phyloP scores from a whole-genome alignment of 331 rosid species.

The Rhamnella rubrinervis region DNA sequence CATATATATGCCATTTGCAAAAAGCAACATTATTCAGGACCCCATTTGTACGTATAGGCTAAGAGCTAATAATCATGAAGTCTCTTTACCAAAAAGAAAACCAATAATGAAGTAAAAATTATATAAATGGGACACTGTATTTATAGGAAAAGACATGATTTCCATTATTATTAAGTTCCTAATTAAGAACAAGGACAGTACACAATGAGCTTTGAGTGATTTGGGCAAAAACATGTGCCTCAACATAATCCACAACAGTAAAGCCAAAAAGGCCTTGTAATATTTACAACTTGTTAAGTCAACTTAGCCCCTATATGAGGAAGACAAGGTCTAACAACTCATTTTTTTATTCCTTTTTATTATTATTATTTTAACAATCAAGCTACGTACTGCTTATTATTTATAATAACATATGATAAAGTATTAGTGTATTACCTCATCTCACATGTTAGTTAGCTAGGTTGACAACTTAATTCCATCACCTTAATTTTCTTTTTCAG shows the following conservation, averaged over 20 bases:
- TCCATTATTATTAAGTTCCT: too few relatives aligned
- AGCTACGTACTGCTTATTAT: too few relatives aligned
- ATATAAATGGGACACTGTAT: too few relatives aligned
- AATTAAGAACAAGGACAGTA: not conserved
- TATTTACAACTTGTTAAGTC: not conserved
- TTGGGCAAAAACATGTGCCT: not conserved
- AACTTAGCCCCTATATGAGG: too few relatives aligned
- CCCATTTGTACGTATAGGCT: too few relatives aligned
- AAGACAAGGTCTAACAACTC: too few relatives aligned
- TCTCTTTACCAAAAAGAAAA: too few relatives aligned
- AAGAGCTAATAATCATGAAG: too few relatives aligned
- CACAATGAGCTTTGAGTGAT: not conserved
- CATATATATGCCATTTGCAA: too few relatives aligned
- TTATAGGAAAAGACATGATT: too few relatives aligned
- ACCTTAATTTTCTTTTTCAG: constrained; percentile 6
- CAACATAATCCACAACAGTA: not conserved
- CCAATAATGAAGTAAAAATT: too few relatives aligned
- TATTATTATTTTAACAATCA: not conserved
- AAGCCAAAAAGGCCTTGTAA: not conserved
- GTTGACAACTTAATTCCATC: constrained; percentile 23
- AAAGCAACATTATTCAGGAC: too few relatives aligned
- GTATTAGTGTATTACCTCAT: constrained; percentile 16
- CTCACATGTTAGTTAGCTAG: constrained; percentile 2
- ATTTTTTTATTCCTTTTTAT: not conserved
- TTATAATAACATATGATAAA: not conserved